Evolutionary conservation across 768 basidiomycete genomes (phyloP), one percentile per base, ranked within the genome.

Genomic region (Tylopilus sp.): DNA sequence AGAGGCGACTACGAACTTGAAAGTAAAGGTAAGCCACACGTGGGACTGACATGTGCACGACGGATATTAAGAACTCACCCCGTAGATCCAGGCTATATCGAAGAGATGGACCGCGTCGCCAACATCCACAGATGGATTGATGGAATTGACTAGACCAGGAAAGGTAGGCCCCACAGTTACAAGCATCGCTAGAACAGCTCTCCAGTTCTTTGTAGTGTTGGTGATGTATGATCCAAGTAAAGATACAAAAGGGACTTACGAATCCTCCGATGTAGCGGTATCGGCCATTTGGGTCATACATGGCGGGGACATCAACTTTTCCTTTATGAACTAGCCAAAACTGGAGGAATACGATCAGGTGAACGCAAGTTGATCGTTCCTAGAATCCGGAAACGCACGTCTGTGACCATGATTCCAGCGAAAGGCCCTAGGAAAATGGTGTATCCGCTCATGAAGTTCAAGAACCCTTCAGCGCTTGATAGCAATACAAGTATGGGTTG

Each of bases 391-490:
- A 25, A 26, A 70, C 83, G 57, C 58, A 86, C 73, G 46, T 79
- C 76, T 28, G 76, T 74, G 45, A 80, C 78, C 75, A 85, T 79
- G 59, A 94, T 83, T 12, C 85, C 88, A 30, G 87, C 83, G 58
- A 95, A 86, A 1, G 92, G 91, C 1, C 88, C 90, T 12, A 95
- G 73, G 65, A 95, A 90, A 25, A 94, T 81, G 0, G 89, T 87
- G 63, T 93, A 94, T 4, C 88, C 89, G 18, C 77, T 79, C 85
- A 92, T 88, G 70, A 92, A 91, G 23, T 77, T 73, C 58, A 91
- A 64, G 71, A 91, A 91, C 0, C 82, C 81, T 26, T 81, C 74
- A 0, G 86, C 88, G 41, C 66, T 69, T 15, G 4, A 17, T n/a
- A 15, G 17, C 21, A 12, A 25, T 28, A 18, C 15, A 20, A 26